Evolutionary conservation across 2,329 filamentous ascomycete species (phyloP), one percentile per base, ranked within the genome.

Genomic region (Alternaria sp.): DNA sequence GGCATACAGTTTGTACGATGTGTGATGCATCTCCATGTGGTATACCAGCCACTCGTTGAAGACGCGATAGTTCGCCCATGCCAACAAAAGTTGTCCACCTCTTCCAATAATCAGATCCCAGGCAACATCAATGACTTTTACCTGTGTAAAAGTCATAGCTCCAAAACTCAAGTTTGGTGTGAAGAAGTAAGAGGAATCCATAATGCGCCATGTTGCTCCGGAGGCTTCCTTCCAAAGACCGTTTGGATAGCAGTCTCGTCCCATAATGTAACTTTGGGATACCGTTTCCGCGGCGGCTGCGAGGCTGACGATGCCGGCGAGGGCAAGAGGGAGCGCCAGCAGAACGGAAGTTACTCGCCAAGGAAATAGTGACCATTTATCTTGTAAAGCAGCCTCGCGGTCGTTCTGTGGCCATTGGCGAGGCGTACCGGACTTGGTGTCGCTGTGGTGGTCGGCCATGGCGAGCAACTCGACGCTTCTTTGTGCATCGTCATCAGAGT

Each of bases 91-190:
- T 54, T 80, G 79, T 2, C 71, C 74, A 3, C 78, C 78, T 53
- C 78, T 62, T 28, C 77, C 78, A 22, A 80, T 54, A 2, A 74
- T 43, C n/a, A 80, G 66, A 62, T 81, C 78, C 78, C 78, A 80
- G 10, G 71, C 60, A 20, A 79, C 69, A 48, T 80, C 77, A 32
- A 81, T 74, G 18, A 79, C 65, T 45, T 80, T 80, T 50, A 74
- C 79, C 43, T 73, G 66, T 2, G 75, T 74, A 52, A 80, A 80
- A 0, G 71, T 71, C 61, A 77, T 74, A 4, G 55, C 44, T n/a
- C 74, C 76, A 25, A 76, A 75, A 28, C 65, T 67, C 2, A 76
- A 59, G 27, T 77, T 75, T 2, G 73, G 74, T 27, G 72, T 76
- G 59, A 76, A 75, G 54, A 77, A 75, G 56, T 76, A 76, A 0